These are phyloP conservation scores for Akanthomyces dipterigenus DNA, from an alignment of 2,329 filamentous ascomycete genomes.

Conservation along the genomic window DNA sequence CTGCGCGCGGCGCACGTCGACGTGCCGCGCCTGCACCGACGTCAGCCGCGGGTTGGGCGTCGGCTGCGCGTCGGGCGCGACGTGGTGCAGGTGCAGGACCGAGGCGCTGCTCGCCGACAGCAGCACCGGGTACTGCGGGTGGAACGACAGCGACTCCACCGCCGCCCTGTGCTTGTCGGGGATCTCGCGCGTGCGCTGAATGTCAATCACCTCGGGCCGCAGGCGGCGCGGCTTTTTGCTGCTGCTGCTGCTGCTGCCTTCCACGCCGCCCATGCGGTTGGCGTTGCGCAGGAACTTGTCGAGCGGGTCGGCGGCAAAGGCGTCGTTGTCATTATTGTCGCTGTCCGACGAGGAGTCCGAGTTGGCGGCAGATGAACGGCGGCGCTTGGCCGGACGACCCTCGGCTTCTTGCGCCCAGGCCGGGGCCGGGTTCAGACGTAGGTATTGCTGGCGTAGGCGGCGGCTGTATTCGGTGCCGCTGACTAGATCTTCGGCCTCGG, in stretches of 20 bases:
- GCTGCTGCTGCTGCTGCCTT: constrained; percentile 42
- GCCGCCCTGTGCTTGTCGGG: constrained; percentile 70
- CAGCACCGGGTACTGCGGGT: constrained; percentile 80
- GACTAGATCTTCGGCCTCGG: constrained; percentile 78
- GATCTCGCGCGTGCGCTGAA: constrained; percentile 83
- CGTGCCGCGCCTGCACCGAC: constrained; percentile 76
- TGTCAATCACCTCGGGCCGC: constrained; percentile 81
- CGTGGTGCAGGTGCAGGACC: constrained; percentile 81
- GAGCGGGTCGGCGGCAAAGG: constrained; percentile 66
- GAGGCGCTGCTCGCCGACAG: constrained; percentile 83
- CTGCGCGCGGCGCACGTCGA: constrained; percentile 75
- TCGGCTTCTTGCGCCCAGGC: constrained; percentile 51
- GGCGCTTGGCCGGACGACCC: constrained; percentile 43
- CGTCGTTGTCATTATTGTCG: constrained; percentile 50
- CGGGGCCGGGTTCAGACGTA: constrained; percentile 52
- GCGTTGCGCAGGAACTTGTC: constrained; percentile 73
- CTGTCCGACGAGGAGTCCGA: constrained; percentile 37
- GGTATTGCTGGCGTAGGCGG: constrained; percentile 72
- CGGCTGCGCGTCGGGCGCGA: constrained; percentile 66
- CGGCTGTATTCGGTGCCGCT: constrained; percentile 78
- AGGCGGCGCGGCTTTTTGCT: constrained; percentile 58
- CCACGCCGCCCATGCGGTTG: constrained; percentile 53
- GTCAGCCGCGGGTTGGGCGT: constrained; percentile 85
- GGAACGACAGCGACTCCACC: constrained; percentile 80
- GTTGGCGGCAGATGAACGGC: constrained; percentile 35